A percentile compares a stretch with the other conserved stretches of the same genome.
Conservation (phyloP, 1,139 yeast species). For the Candida glucosophila region DNA sequence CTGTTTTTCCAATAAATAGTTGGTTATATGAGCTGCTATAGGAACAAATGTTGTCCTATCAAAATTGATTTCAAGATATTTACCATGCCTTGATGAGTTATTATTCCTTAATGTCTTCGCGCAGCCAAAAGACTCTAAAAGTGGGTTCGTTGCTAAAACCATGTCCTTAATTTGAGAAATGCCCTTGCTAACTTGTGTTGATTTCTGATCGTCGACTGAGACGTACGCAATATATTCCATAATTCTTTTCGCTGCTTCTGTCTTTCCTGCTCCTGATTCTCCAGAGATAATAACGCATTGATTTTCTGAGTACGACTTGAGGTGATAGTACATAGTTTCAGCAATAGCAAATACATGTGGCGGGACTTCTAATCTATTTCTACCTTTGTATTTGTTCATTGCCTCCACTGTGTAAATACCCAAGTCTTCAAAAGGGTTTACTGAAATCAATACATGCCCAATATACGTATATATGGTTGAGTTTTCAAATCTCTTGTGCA, state of each 20-base stretch:
- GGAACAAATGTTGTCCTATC: conserved; percentile 71
- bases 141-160: conserved; percentile 96
- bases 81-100: conserved; percentile 96
- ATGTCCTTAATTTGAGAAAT: conserved; percentile 89
- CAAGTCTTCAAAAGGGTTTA: conserved; percentile 91
- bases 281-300: conserved; percentile 99
- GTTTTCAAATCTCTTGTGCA: conserved; percentile 81
- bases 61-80: conserved; percentile 87
- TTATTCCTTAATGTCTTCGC: conserved; percentile 95
- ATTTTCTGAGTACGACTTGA: conserved; percentile 89
- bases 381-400: conserved; percentile 73
- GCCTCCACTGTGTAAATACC: conserved; percentile 86
- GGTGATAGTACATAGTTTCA: conserved; percentile 90
- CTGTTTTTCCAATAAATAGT: conserved; percentile 88
- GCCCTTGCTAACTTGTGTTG: conserved; percentile 19
- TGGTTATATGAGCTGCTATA: conserved; percentile 91
- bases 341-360: conserved; percentile 99
- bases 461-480: conserved; percentile 85
- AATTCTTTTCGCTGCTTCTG: conserved; percentile 96
- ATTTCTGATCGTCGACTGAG: conserved; percentile 38
- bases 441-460: conserved; percentile 86
- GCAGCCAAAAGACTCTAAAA: conserved; percentile 95
- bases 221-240: conserved; percentile 98
- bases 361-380: conserved; percentile 92
- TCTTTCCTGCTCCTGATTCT: conserved; percentile 98